Evolutionary conservation across 768 basidiomycete species (phyloP).

Genomic region (Rhizopogon sp.): DNA sequence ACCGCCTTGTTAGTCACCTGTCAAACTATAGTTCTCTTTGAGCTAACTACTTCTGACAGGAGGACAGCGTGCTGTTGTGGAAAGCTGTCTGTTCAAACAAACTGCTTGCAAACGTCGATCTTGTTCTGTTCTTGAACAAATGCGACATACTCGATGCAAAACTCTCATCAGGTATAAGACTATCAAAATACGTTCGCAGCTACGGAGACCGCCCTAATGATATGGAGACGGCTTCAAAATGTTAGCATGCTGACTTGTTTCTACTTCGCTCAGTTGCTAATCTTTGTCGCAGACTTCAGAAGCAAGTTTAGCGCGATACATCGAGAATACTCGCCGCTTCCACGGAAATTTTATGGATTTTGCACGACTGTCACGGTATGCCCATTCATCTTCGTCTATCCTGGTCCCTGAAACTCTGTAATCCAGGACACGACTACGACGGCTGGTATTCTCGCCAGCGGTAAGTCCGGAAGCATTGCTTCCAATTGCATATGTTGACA

Average conservation of each 20-base stretch:
- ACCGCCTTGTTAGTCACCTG: constrained; percentile 36
- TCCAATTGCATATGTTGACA: constrained; percentile 3
- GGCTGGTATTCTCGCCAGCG: constrained; percentile 71
- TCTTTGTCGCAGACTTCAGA: constrained; percentile 46
- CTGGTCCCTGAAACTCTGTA: not conserved
- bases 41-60: constrained; percentile 33
- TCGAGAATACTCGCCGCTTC: constrained; percentile 67
- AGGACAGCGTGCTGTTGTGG: constrained; percentile 77
- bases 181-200: constrained; percentile 66
- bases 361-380: constrained; percentile 71
- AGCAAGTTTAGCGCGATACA: constrained; percentile 74
- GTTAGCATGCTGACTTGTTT: constrained; percentile 34
- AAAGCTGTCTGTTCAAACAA: constrained; percentile 66
- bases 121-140: constrained; percentile 81
- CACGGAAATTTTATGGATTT: constrained; percentile 74
- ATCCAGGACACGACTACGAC: constrained; percentile 64
- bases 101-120: constrained; percentile 63
- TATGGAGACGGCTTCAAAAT: constrained; percentile 60
- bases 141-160: constrained; percentile 70
- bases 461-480: constrained; percentile 32
- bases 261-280: not conserved
- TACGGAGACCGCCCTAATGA: constrained; percentile 68
- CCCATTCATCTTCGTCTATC: not conserved
- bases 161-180: constrained; percentile 55
- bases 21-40: not conserved